Conservation (phyloP, 169 alveolate genomes). For the Plasmodium vinckei region DNA sequence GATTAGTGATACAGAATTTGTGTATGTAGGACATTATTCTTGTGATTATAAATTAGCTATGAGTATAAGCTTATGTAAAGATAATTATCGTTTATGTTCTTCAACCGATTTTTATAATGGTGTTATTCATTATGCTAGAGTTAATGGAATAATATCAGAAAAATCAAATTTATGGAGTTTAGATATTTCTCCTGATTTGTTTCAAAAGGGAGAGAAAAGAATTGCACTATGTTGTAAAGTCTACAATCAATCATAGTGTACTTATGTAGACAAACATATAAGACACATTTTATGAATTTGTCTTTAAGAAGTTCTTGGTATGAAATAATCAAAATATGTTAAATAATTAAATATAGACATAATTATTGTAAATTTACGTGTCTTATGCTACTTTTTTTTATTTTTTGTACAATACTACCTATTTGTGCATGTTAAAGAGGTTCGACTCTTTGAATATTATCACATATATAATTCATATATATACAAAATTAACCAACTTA, state of each 20-base stretch:
- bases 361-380: too few relatives aligned
- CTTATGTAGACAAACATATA: neutral
- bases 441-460: too few relatives aligned
- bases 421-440: too few relatives aligned
- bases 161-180: slow-evolving; percentile 81
- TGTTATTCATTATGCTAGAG: slow-evolving; percentile 84
- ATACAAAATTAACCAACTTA: too few relatives aligned
- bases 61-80: slow-evolving; percentile 77
- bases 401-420: too few relatives aligned
- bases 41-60: slow-evolving; percentile 79
- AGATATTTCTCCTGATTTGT: slow-evolving; percentile 38
- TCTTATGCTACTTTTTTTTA: too few relatives aligned
- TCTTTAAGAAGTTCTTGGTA: too few relatives aligned
- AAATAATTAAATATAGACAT: too few relatives aligned
- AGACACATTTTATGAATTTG: too few relatives aligned
- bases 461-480: too few relatives aligned
- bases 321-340: too few relatives aligned
- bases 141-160: slow-evolving; percentile 82
- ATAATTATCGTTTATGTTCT: slow-evolving; percentile 79
- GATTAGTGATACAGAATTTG: slow-evolving; percentile 45
- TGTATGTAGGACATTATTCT: slow-evolving; percentile 76
- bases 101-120: slow-evolving; percentile 81
- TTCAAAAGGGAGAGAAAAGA: slow-evolving; percentile 39
- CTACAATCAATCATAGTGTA: neutral
- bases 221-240: slow-evolving; percentile 57